These are phyloP conservation scores for Punctularia strigosozonata DNA, from an alignment of 768 basidiomycete species.

Conservation along the genomic window DNA sequence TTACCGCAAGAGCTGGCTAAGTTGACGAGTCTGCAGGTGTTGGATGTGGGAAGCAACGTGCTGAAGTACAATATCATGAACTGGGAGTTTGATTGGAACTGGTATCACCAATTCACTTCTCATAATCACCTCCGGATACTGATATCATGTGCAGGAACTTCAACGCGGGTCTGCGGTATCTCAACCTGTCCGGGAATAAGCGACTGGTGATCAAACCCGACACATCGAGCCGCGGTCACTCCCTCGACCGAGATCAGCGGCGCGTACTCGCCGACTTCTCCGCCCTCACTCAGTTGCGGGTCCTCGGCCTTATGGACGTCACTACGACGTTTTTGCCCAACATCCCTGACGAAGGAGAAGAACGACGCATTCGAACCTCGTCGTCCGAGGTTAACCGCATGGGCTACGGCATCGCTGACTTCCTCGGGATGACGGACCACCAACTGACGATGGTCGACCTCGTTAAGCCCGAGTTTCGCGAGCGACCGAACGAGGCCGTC, in stretches of 20 bases:
- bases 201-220: slow-evolving; percentile 90
- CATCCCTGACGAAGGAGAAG: slow-evolving; percentile 77
- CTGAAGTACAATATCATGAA: slow-evolving; percentile 97
- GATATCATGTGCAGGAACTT: slow-evolving; percentile 62
- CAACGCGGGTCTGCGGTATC: slow-evolving; percentile 85
- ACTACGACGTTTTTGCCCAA: slow-evolving; percentile 50
- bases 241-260: slow-evolving; percentile 16
- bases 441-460: slow-evolving; percentile 90
- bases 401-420: slow-evolving; percentile 95
- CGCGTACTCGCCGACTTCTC: slow-evolving; percentile 72
- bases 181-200: slow-evolving; percentile 96
- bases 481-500: slow-evolving; percentile 66
- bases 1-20: slow-evolving; percentile 85
- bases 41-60: slow-evolving; percentile 90
- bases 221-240: slow-evolving; percentile 7
- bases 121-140: neutral
- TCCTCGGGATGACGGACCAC: slow-evolving; percentile 66
- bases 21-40: slow-evolving; percentile 59
- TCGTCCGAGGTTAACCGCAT: slow-evolving; percentile 80
- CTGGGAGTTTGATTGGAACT: slow-evolving; percentile 99
- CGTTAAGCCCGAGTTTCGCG: slow-evolving; percentile 78
- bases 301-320: slow-evolving; percentile 97
- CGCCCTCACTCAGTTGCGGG: slow-evolving; percentile 70
- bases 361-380: slow-evolving; percentile 87
- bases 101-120: slow-evolving; percentile 32